Evolutionary conservation across 108 stramenopile genomes (phyloP), one percentile per base, ranked within the genome.

Genomic region (Discostella stelligeroides): DNA sequence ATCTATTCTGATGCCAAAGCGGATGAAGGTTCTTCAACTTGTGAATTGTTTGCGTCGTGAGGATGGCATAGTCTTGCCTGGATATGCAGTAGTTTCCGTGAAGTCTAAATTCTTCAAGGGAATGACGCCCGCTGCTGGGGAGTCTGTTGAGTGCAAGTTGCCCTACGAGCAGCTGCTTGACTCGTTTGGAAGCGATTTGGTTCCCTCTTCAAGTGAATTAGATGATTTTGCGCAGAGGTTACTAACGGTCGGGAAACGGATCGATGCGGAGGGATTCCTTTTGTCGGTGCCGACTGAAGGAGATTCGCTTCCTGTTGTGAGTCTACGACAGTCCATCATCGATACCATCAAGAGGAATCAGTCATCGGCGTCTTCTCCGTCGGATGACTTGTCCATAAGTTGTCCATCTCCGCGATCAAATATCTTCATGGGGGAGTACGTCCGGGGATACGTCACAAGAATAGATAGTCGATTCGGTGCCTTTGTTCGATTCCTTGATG

Each of bases 121-220:
- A 38, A 66, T 65, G 13, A 30, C 45, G 17, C 49, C 51, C 4
- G 70, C 68, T 13, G 49, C 28, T 38, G 69, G 72, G 4, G 72
- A 70, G 45, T 63, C 70, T 69, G 60, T 89, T 21, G 89, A 91
- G 47, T 90, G 88, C 75, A 91, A 92, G 58, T 75, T 95, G 12
- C 86, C 93, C 7, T 95, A 75, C 58, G 89, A 90, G 54, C 90
- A 95, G 23, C 56, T 95, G 10, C 40, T 89, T 56, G 93, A 95
- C 59, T 60, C 81, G 1, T 91, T 87, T 54, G 80, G 84, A 17
- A 63, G 71, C 39, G 75, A 84, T 11, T 80, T 83, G 24, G 66
- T 84, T 14, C 85, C 67, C 21, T 78, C 86, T 50, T 80, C 87
- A 4, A 66, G 76, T 25, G 81, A 79, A 46, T 40, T 92, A 6